Base-by-base conservation (phyloP, 2,329 filamentous ascomycete species). In the Calonectria hawksworthii region DNA sequence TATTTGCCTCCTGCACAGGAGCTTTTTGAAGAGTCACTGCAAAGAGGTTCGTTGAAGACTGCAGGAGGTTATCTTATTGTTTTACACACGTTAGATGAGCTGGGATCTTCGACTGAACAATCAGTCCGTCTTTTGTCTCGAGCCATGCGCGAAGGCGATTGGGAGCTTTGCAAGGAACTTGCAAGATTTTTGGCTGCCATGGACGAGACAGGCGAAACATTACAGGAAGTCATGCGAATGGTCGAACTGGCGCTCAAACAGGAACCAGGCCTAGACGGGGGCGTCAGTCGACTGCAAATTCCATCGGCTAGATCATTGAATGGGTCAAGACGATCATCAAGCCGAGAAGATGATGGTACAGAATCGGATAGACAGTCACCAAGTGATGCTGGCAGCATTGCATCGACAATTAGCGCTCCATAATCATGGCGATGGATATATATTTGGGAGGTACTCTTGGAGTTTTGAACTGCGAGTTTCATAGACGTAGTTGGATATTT, bases 31-130 rank as follows among this genome's bases (percentile, higher is more conserved):
- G 95, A 98, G 84, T 96, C 96, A 6, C 87, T 99, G 13, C 92
- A 94, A 77, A 92, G 95, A 71, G 96, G 95, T 4, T 95, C 94
- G 5, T 88, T 99, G 65, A 99, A 99, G 85, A 99, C 97, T 8
- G 98, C 97, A 2, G 96, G 96, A 13, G 97, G 98, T 0, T 99
- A 99, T 84, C 90, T 99, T n/a, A 92, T 99, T 23, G 95, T 99
- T 44, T 88, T 99, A 44, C 96, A 99, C 83, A 98, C 96, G 0
- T 89, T 94, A 73, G 92, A 94, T 77, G 93, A 95, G 83, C 85
- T 94, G 52, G 91, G 89, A 14, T 89, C 92, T 2, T 94, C 93
- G 26, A 93, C 92, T 18, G 93, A 95, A 80, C 94, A 96, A 82
- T 93, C 96, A 26, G 94, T 98, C 5, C 91, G 96, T 16, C 87